Base-by-base conservation (phyloP, 169 alveolate species). In the Eimeria maxima region DNA sequence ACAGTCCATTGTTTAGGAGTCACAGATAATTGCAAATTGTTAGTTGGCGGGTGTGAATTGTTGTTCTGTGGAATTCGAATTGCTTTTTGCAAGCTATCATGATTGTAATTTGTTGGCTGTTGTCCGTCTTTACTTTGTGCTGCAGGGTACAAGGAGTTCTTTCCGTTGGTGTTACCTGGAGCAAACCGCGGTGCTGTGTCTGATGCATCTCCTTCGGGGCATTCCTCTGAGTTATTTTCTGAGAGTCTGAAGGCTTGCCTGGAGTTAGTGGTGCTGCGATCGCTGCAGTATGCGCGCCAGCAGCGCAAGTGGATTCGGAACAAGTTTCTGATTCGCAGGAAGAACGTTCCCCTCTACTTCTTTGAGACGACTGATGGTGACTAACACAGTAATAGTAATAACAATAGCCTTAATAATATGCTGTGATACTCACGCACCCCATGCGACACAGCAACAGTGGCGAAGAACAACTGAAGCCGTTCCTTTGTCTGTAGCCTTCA, bases 261-360 rank as follows among this genome's bases (percentile, higher is more conserved):
- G 33, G 91, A 74, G 16, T 76, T 69, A 63, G 81, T 76, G 29
- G 91, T 92, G 67, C 24, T 50, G 91, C 95, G 95, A 29, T 76
- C 95, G 65, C 69, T 84, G 60, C 95, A 76, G 67, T 92, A 92
- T 53, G 90, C 95, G 18, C 27, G 74, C 71, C 86, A 92, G 84
- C 95, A 92, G 84, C 20, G 95, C n/a, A 84, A 84, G 44, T 92
- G 95, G 95, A 92, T 92, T 16, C 47, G 57, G 2, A 92, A 92
- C 91, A 92, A 92, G n/a, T 92, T 92, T 38, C 84, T 92, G 24
- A 84, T 92, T 60, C 78, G 95, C 24, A 38, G 50, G 55, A 78
- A 44, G 53, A 42, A 65, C 57, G 53, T 92, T 7, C 95, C 95
- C 33, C 83, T 92, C 24, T 92, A 78, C 44, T 84, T 76, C 71